A percentile compares a stretch with the other conserved stretches of the same genome.
Conservation (phyloP, 2,329 filamentous ascomycete species). For the Drechslerella stenobrocha region DNA sequence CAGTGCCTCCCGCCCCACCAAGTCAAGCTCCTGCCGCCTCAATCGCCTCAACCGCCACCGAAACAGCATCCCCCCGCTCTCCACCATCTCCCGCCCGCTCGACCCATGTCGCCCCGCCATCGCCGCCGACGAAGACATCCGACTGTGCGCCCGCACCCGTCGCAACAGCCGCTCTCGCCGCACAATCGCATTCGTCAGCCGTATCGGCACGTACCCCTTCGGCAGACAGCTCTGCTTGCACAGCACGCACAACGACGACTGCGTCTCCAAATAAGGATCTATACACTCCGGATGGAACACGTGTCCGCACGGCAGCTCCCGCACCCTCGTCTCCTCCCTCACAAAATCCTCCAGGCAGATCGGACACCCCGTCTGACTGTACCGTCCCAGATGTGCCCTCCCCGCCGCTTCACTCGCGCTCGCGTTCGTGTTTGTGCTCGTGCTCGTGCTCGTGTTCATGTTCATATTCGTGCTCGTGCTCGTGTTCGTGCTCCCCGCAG, state of each 20-base stretch:
- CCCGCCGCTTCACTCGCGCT: background rate
- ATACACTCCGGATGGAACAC: slow-evolving; percentile 94
- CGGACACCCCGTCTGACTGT: slow-evolving; percentile 80
- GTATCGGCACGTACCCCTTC: slow-evolving; percentile 64
- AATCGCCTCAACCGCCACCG: slow-evolving; percentile 38
- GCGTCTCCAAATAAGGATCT: slow-evolving; percentile 75
- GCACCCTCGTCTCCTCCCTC: slow-evolving; percentile 70
- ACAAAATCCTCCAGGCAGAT: slow-evolving; percentile 86
- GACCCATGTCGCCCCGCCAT: background rate
- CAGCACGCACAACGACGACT: slow-evolving; percentile 84
- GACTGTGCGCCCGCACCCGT: slow-evolving; percentile 61
- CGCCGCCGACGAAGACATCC: slow-evolving; percentile 6
- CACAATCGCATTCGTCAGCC: slow-evolving; percentile 83
- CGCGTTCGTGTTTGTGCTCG: slow-evolving; percentile 6
- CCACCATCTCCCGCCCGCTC: background rate
- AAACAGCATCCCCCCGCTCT: slow-evolving; percentile 23
- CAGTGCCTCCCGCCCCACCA: slow-evolving; percentile 35
- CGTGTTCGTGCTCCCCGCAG: background rate
- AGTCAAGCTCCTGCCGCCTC: slow-evolving; percentile 36
- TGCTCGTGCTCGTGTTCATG: background rate
- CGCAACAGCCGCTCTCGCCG: slow-evolving; percentile 73
- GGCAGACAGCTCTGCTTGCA: slow-evolving; percentile 86
- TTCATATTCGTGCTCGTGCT: background rate
- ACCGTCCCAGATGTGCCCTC: slow-evolving; percentile 12
- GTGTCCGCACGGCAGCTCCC: slow-evolving; percentile 84